Evolutionary conservation across 345 rosid species (phyloP).

Genomic region (Stellera chamaejasme): DNA sequence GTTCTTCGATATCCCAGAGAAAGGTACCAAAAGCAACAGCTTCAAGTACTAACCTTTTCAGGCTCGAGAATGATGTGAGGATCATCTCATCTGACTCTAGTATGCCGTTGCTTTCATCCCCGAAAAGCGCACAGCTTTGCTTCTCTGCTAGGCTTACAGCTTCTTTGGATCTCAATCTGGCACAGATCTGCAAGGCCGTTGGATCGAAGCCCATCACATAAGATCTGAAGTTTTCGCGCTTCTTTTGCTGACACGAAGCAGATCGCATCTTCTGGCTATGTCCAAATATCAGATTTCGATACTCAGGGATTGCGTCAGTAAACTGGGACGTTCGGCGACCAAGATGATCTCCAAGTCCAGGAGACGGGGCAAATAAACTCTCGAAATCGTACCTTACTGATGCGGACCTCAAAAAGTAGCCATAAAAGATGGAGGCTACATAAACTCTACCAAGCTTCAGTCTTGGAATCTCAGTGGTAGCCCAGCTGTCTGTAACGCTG

Average conservation of each 20-base stretch:
- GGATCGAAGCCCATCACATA: constrained; percentile 67
- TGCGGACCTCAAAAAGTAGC: constrained; percentile 83
- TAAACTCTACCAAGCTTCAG: constrained; percentile 45
- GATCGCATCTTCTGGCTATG: constrained; percentile 7
- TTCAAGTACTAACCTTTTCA: constrained; percentile 81
- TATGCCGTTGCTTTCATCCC: constrained; percentile 29
- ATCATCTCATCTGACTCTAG: constrained; percentile 37
- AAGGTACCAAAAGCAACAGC: constrained; percentile 93
- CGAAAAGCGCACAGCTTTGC: constrained; percentile 69
- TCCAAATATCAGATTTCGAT: constrained; percentile 42
- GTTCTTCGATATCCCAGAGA: constrained; percentile 87
- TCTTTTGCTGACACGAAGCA: constrained; percentile 14
- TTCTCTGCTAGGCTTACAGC: constrained; percentile 60
- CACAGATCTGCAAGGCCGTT: constrained; percentile 59
- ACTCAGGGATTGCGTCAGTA: constrained; percentile 20
- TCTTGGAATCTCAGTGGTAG: constrained; percentile 55
- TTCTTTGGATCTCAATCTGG: constrained; percentile 59
- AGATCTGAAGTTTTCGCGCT: constrained; percentile 36
- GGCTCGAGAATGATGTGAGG: constrained; percentile 68
- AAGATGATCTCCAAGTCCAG: constrained; percentile 14
- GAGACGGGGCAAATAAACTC: constrained; percentile 23
- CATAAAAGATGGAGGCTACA: constrained; percentile 63
- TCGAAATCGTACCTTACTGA: constrained; percentile 65
- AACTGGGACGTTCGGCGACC: constrained; percentile 23
- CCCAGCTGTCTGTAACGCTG: constrained; percentile 81